Base-by-base conservation (phyloP, 192 early-diverging fungal species). In the Paraglomus occultum region DNA sequence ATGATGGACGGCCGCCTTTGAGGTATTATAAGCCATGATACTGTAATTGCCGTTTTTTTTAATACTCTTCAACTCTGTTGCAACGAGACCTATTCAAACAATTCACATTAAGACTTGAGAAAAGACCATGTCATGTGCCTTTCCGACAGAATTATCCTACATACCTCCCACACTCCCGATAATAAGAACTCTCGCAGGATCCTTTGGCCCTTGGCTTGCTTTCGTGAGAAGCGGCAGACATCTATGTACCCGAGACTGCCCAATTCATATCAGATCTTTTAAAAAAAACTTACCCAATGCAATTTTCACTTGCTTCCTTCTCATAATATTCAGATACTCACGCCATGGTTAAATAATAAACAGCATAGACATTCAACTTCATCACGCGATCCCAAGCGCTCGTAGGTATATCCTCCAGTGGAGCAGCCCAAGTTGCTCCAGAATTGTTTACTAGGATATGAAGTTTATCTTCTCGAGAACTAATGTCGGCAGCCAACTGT, bases 371-470 rank as follows among this genome's bases (percentile, higher is more conserved):
- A 65, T 65, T 65, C 18, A 65, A 49, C 18, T 14, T 65, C 4
- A 8, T 39, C 15, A 51, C 0, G 31, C n/a, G 38, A 65, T 65
- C 67, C 47, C 57, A 70, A n/a, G 67, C 67, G 39, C 50, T 47
- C 39, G 58, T 54, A 0, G 67, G 54, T 59, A 49, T 59, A 18
- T 47, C 12, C 10, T 23, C 67, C 47, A 70, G 50, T 6, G 49
- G 14, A 31, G 64, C 53, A 17, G 17, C 53, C 76, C 75, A 75
- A 61, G 54, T 77, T 20, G 86, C 89, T 6, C 90, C 90, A 4
- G 87, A 82, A 75, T 98, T 98, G 82, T 98, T 98, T 52, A 98
- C 78, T 38, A 98, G 81, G 5, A 96, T 80, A 76, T 96, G 80
- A 62, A 95, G 58, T 70, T 96, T 93, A 42, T 39, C 67, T 70